Percentiles rank a stretch among this genome's conserved stretches.
These are phyloP conservation scores for Penicillium sp. DNA, from an alignment of 2,329 filamentous ascomycete genomes.

Conservation along the genomic window DNA sequence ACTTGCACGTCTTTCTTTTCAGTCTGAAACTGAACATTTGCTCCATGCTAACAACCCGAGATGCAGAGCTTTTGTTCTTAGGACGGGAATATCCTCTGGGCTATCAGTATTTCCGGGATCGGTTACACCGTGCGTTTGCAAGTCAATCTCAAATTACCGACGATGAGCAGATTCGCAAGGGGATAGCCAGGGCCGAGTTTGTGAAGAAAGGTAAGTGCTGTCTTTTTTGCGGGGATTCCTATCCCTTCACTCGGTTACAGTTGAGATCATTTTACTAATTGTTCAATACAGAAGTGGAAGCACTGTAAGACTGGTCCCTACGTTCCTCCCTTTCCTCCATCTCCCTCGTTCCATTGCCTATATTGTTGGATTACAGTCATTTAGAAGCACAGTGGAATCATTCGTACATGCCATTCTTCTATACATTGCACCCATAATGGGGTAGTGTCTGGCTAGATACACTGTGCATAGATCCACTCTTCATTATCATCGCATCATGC, in stretches of 20 bases:
- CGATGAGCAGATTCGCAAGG: slow-evolving; percentile 71
- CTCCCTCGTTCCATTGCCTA: neutral
- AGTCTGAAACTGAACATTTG: neutral
- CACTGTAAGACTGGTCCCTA: slow-evolving; percentile 62
- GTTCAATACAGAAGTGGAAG: slow-evolving; percentile 72
- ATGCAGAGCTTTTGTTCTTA: slow-evolving; percentile 74
- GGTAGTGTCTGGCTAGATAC: slow-evolving; percentile 19
- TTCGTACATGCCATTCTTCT: slow-evolving; percentile 20
- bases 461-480: slow-evolving; percentile 11
- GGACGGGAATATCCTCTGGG: slow-evolving; percentile 85
- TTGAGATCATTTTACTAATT: slow-evolving; percentile 1
- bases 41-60: neutral
- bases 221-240: neutral
- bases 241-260: neutral
- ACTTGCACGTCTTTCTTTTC: neutral
- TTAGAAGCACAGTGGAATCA: neutral
- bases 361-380: neutral
- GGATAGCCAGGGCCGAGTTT: slow-evolving; percentile 75
- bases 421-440: slow-evolving; percentile 17
- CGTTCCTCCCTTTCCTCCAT: neutral
- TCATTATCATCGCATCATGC: slow-evolving; percentile 26
- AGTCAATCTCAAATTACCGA: slow-evolving; percentile 68
- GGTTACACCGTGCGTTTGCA: slow-evolving; percentile 82
- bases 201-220: slow-evolving; percentile 74
- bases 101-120: slow-evolving; percentile 74